A percentile compares a stretch with the other conserved stretches of the same genome.
phyloP scores from a whole-genome alignment of 352 stramenopile species.

The Phytophthora agathidicida region DNA sequence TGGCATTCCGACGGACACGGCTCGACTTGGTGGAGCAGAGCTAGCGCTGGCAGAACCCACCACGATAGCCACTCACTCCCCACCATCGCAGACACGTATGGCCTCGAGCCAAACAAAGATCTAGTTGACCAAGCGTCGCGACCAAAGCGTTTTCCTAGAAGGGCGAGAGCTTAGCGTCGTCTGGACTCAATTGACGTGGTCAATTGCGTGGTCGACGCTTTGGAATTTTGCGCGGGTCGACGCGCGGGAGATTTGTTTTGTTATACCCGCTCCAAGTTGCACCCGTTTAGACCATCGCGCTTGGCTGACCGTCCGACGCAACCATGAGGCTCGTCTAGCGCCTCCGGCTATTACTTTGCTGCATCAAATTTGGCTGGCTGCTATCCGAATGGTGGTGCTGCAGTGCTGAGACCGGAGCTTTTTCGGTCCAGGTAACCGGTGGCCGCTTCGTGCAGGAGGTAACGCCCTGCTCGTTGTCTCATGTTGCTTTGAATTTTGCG shows the following conservation, averaged over 20 bases:
- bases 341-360: constrained; percentile 20
- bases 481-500: constrained; percentile 23
- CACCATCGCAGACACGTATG: constrained; percentile 18
- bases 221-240: background rate
- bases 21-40: constrained; percentile 5
- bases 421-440: constrained; percentile 21
- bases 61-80: constrained; percentile 11
- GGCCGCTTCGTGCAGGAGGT: constrained; percentile 12
- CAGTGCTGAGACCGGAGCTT: constrained; percentile 9
- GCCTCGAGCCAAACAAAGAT: constrained; percentile 19
- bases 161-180: too few species aligned
- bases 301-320: constrained; percentile 7
- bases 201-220: too few species aligned
- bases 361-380: constrained; percentile 5
- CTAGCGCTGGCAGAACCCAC: constrained; percentile 5
- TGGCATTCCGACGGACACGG: constrained; percentile 60
- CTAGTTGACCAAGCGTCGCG: constrained; percentile 27
- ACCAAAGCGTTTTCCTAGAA: constrained; percentile 18
- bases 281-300: constrained; percentile 4
- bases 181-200: constrained; percentile 22
- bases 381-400: background rate
- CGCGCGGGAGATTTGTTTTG: constrained; percentile 13
- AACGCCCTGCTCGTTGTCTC: constrained; percentile 30
- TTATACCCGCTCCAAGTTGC: too few species aligned
- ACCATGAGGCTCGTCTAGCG: constrained; percentile 18